These are phyloP conservation scores for Helianthus annuus DNA, from an alignment of 129 eudicot genomes.

Conservation along the genomic window DNA sequence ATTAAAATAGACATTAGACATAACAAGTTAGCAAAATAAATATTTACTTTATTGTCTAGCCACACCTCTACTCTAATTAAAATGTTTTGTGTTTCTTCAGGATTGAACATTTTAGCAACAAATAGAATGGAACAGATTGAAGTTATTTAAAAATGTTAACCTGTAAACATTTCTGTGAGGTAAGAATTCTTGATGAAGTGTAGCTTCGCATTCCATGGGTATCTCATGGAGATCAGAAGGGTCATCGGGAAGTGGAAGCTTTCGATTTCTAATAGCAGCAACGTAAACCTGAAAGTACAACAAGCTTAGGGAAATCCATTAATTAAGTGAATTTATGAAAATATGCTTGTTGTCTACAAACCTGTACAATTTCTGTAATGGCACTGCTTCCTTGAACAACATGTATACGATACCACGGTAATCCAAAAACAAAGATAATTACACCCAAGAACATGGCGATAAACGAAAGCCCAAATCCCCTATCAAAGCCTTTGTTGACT, in stretches of 20 bases:
- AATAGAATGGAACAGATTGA: background rate
- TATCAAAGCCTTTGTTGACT: constrained; percentile 66
- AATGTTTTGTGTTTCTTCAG: too few species aligned
- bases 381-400: constrained; percentile 58
- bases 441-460: constrained; percentile 53
- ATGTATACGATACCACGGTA: constrained; percentile 57
- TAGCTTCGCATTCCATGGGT: constrained; percentile 56
- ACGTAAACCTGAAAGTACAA: constrained; percentile 53
- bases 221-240: constrained; percentile 51
- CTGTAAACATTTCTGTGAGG: constrained; percentile 68
- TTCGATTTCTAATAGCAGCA: constrained; percentile 65
- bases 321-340: too few species aligned
- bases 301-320: background rate
- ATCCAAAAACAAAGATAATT: constrained; percentile 32
- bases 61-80: too few species aligned
- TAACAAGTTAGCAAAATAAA: too few species aligned
- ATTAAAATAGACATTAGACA: background rate
- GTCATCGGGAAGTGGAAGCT: constrained; percentile 57
- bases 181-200: constrained; percentile 44
- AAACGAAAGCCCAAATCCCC: constrained; percentile 50
- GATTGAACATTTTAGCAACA: too few species aligned
- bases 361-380: constrained; percentile 63
- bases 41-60: too few species aligned
- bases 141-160: constrained; percentile 22
- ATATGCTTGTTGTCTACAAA: constrained; percentile 9